A percentile compares a stretch with the other conserved stretches of the same genome.
Evolutionary conservation across 2,329 filamentous ascomycete genomes (phyloP).

Genomic region (Elsinoe arachidis): DNA sequence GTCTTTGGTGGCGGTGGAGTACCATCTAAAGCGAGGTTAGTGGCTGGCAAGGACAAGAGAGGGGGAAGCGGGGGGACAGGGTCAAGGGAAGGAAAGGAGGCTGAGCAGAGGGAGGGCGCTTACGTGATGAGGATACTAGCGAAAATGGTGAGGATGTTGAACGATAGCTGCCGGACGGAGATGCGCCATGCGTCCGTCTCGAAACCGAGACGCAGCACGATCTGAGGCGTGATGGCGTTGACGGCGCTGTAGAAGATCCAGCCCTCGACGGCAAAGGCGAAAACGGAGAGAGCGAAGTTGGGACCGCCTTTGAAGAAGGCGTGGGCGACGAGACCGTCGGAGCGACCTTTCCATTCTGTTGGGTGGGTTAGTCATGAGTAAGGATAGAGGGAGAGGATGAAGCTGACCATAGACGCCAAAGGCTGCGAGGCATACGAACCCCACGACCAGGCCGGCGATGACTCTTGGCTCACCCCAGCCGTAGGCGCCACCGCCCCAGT

Average conservation of each 20-base stretch:
- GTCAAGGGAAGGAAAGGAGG: slow-evolving; percentile 8
- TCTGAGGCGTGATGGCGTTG: slow-evolving; percentile 43
- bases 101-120: too few species aligned
- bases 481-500: slow-evolving; percentile 31
- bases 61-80: neutral
- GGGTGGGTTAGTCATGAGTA: neutral
- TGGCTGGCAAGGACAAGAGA: neutral
- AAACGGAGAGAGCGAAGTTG: slow-evolving; percentile 48
- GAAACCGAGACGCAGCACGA: slow-evolving; percentile 43
- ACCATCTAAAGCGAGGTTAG: slow-evolving; percentile 23
- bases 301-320: slow-evolving; percentile 46
- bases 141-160: slow-evolving; percentile 33
- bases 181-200: slow-evolving; percentile 41
- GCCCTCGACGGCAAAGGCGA: slow-evolving; percentile 50
- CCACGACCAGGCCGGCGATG: slow-evolving; percentile 25
- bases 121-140: slow-evolving; percentile 36
- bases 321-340: slow-evolving; percentile 48
- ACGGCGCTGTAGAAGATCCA: slow-evolving; percentile 51
- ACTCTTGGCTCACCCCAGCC: slow-evolving; percentile 30
- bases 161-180: slow-evolving; percentile 41
- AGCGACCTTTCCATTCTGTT: slow-evolving; percentile 47
- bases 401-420: slow-evolving; percentile 20
- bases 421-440: slow-evolving; percentile 21
- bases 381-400: neutral
- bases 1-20: slow-evolving; percentile 43